Evolutionary conservation across 371 early-diverging fungal species (phyloP), one percentile per base, ranked within the genome.

Genomic region (Rhizopus microsporus): DNA sequence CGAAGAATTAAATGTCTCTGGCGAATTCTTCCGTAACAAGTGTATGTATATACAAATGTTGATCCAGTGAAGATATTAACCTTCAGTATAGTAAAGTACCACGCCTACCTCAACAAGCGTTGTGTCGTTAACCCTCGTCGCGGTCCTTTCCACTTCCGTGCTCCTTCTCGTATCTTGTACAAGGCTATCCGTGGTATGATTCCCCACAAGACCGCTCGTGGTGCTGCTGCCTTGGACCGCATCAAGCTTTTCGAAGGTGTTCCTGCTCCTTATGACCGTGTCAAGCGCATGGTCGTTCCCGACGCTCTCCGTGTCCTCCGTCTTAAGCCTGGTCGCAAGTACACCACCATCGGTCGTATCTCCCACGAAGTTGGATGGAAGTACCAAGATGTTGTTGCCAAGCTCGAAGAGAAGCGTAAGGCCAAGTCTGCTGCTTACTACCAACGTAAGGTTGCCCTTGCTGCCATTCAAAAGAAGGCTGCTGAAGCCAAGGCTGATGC

Each of bases 141-240:
- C 64, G 99, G 99, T 75, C 92, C 99, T 49, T 99, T 97, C 95
- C 99, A 99, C 80, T 98, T 97, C 93, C 91, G 93, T 68, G 98
- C 99, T 66, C 99, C 99, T 54, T 96, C 96, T 60, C 96, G 95
- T 77, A 94, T 97, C 87, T 95, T 99, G 87, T 94, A 91, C 87
- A 94, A 96, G 78, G 88, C 95, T 48, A 86, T 99, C 77, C 94
- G 99, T 70, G 98, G 99, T 74, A 99, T 99, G 99, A 75, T 99
- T 68, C 99, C 99, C 62, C 98, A 99, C 91, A 99, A 98, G 92
- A 95, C 97, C 57, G 81, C 94, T 57, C 96, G 98, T 77, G 99
- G 99, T 82, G 91, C 94, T 62, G 92, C 92, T 56, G 99, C 99
- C 67, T 84, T 99, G 63, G 92, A 91, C 64, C 95, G 99, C 82